Base-by-base conservation (phyloP, 352 stramenopile species). In the Globisporangium ultimum region DNA sequence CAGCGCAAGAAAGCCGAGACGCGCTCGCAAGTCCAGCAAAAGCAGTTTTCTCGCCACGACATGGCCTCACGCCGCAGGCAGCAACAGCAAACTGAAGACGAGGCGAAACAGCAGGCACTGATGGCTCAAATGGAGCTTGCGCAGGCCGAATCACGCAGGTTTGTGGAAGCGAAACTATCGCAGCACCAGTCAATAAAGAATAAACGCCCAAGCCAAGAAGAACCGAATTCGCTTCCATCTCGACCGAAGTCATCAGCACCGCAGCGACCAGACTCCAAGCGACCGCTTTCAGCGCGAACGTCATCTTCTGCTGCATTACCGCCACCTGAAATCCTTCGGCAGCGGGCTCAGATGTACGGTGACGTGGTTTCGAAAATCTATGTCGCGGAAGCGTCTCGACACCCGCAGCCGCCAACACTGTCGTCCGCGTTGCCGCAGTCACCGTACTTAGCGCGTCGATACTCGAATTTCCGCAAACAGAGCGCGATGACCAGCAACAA, bases 321-420 rank as follows among this genome's bases (percentile, higher is more conserved):
- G 3, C 38, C 56, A 2, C 74, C 76, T 20, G 72, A 76, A 14
- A 62, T 85, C 1, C 50, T 66, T 7, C 72, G 72, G 11, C 72
- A 84, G 48, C 70, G 79, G 21, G 76, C 70, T 7, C 40, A 75
- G 10, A 51, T 84, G 17, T 89, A 89, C 22, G 79, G 79, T 1
- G 71, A 78, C 34, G 72, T 83, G 17, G 76, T 80, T 4, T 74
- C 72, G 0, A 83, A 78, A 54, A 71, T 77, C n/a, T 84, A 75
- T 24, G 38, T 66, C 0, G 67, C 67, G 0, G 69, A 73, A 28
- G 46, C 67, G 1, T 49, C 54, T 0, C 45, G 34, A 6, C 56
- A 57, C 8, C 43, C 42, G 32, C 40, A 53, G 40, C 52, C 54
- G 1, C 22, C 15, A 15, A 45, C 48, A 12, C 20, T 45, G 13